Percentiles rank a stretch among this genome's conserved stretches.
These are phyloP conservation scores for Aspergillus ostianus DNA, from an alignment of 495 filamentous ascomycete species.

Conservation along the genomic window DNA sequence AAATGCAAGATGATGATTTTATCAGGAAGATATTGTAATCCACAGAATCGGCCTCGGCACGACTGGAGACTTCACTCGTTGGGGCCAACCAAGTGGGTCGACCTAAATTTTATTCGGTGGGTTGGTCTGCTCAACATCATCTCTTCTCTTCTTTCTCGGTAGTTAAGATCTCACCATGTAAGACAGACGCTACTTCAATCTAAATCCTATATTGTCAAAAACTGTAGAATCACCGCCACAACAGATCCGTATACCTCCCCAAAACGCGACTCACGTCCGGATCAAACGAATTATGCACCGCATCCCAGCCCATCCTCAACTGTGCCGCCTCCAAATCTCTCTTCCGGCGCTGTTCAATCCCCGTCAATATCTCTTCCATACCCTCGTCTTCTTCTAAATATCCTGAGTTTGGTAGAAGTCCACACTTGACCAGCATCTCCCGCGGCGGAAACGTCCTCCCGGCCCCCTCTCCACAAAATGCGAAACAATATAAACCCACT, in stretches of 20 bases:
- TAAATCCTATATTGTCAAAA: too few species aligned
- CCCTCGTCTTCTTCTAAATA: constrained; percentile 23
- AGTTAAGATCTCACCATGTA: too few species aligned
- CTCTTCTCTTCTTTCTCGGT: too few species aligned
- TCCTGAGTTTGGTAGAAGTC: constrained; percentile 59
- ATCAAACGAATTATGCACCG: constrained; percentile 13
- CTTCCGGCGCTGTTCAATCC: constrained; percentile 9
- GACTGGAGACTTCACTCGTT: not conserved
- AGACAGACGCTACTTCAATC: too few species aligned
- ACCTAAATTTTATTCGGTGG: not conserved
- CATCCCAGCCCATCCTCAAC: constrained; percentile 15
- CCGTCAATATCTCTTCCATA: not conserved
- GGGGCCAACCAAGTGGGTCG: not conserved
- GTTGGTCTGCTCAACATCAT: not conserved
- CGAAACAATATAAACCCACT: constrained; percentile 65
- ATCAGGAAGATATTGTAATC: not conserved
- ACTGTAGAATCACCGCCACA: not conserved
- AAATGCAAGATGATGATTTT: not conserved
- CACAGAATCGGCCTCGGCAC: not conserved
- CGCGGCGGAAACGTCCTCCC: constrained; percentile 70
- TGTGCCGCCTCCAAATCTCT: constrained; percentile 11
- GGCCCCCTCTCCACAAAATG: constrained; percentile 64
- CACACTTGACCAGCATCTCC: constrained; percentile 55
- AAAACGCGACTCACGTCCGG: constrained; percentile 2
- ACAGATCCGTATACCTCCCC: constrained; percentile 8